These are phyloP conservation scores for Podaxis pistillaris DNA, from an alignment of 768 basidiomycete genomes.

Conservation along the genomic window DNA sequence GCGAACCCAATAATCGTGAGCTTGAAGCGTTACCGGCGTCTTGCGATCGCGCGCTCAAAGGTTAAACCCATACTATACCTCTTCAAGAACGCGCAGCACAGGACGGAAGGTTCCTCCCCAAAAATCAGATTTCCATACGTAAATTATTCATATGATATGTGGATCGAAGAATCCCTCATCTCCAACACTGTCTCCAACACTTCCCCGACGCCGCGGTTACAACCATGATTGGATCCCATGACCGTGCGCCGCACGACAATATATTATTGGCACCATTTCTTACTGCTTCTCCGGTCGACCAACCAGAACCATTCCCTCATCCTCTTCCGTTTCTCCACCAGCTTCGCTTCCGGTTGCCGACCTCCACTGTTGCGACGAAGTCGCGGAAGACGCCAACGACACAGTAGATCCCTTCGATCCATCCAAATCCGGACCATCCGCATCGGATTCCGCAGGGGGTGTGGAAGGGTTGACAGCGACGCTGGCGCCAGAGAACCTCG, in stretches of 20 bases:
- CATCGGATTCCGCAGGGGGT: conserved; percentile 2
- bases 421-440: conserved; percentile 3
- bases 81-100: neutral
- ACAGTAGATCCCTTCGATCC: conserved; percentile 25
- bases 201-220: conserved; percentile 1
- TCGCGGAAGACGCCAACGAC: conserved; percentile 32
- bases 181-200: neutral
- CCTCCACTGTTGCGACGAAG: conserved; percentile 23
- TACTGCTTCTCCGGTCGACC: conserved; percentile 45
- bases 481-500: neutral
- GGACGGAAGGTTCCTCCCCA: neutral
- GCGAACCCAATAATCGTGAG: neutral
- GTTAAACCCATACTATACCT: neutral
- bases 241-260: neutral
- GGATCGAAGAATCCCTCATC: neutral
- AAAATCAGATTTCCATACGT: neutral
- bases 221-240: neutral
- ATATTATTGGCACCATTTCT: neutral
- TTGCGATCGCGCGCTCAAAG: neutral
- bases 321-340: conserved; percentile 76
- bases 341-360: conserved; percentile 54
- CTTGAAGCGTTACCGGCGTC: too few relatives aligned
- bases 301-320: conserved; percentile 81
- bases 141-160: conserved; percentile 6
- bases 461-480: conserved; percentile 8